Base-by-base conservation (phyloP, 2,329 filamentous ascomycete genomes). In the Diaporthe sp. region DNA sequence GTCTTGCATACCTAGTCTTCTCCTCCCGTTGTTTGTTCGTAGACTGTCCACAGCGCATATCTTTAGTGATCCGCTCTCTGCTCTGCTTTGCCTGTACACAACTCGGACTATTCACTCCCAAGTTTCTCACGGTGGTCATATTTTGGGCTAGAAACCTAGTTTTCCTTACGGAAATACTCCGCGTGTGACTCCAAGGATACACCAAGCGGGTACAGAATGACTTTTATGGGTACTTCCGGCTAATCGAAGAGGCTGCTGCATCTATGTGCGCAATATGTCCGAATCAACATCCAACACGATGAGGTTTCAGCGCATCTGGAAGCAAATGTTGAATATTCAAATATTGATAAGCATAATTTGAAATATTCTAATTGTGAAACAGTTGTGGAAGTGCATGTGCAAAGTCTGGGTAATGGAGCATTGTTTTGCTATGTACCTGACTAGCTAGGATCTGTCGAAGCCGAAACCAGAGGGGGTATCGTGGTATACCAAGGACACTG, bases 401-500 rank as follows among this genome's bases (percentile, higher is more conserved):
- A 12, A 12, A 13, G 15, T 28, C 13, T 68, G 22, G 12, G 28
- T 8, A 9, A 4, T 6, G 4, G 7, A n/a, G 25, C 22, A 25
- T 25, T 15, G 42, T 28, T 22, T 55, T 42, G n/a, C 49, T 70
- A 70, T 39, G 28, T 51, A 67, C 22, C 49, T 42, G 25, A 53
- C 15, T 55, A 70, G 9, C 34, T 46, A 25, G 28, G 22, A 25
- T 28, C 12, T 55, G 15, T 42, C 13, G 46, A 34, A 34, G 22
- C 46, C 46, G n/a, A 53, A 53, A 68, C 31, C 28, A 5, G 31
- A 68, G 19, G 34, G 65, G 65, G 65, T 70, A 70, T 70, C 65
- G 15, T 55, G 31, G n/a, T 25, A 13, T 70, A 9, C 34, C 34
- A 70, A 70, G 15, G 15, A 55, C 46, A 70, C 65, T 34, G 34